Evolutionary conservation across 805 yeast genomes (phyloP), one percentile per base, ranked within the genome.

Genomic region (Ogataea degrootiae): DNA sequence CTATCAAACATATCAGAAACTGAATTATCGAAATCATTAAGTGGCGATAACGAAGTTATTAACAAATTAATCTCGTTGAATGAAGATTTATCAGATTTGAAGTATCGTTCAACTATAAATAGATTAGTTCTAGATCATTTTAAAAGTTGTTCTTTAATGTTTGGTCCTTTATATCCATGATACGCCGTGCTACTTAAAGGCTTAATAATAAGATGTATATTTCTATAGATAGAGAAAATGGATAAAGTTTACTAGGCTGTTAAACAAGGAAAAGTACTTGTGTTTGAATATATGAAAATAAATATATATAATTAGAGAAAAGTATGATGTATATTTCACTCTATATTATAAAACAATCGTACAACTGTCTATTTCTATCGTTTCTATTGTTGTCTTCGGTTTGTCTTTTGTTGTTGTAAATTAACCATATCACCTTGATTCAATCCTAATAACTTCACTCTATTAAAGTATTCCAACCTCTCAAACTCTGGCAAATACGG

Each of bases 401-500:
- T 9, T 9, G 31, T 9, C 6, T 11, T 6, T 26, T 9, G 9
- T 26, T 26, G 31, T 26, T 26, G 31, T 26, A 26, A 26, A 11
- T 26, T 26, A 26, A 54, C 59, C 56, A 55, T 53, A 38, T 52
- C 56, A 39, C 50, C 48, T 34, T 57, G 58, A 22, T 43, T 46
- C 17, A 53, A 23, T 12, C 45, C 44, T 9, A 40, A 12, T 5
- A n/a, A 12, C 17, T 39, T 19, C 2, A 46, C 9, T 11, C 34
- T 44, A 17, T 49, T 41, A 39, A 52, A 58, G 39, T 58, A 58
- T 12, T 39, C 23, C 11, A 44, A 39, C 35, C 62, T 47, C 39
- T 58, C 62, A 22, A 14, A 16, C 15, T 46, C 47, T 5, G 55
- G 50, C 6, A 57, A 44, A 41, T 53, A 57, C 4, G 63, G 63